These are phyloP conservation scores for Jamesozyma lodderae DNA, from an alignment of 805 yeast genomes.

Conservation along the genomic window DNA sequence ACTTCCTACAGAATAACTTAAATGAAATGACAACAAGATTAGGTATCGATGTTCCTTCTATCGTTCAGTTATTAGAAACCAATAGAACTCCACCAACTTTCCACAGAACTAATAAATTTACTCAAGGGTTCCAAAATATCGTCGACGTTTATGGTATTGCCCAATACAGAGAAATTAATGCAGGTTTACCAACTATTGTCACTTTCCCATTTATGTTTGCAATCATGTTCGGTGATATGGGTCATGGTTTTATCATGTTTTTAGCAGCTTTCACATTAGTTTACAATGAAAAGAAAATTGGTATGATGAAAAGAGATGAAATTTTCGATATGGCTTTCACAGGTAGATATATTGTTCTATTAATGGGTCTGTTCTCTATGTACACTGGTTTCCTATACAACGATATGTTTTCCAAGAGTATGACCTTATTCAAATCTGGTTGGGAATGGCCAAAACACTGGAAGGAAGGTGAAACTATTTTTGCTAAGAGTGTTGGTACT, in stretches of 20 bases:
- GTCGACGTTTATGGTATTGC: conserved; percentile 75
- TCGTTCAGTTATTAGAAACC: conserved; percentile 53
- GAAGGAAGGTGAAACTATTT: conserved; percentile 41
- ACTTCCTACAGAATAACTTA: conserved; percentile 37
- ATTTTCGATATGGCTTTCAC: conserved; percentile 69
- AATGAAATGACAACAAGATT: conserved; percentile 30
- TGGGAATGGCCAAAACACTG: conserved; percentile 56
- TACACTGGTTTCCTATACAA: conserved; percentile 68
- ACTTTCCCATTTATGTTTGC: conserved; percentile 81
- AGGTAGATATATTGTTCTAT: conserved; percentile 58
- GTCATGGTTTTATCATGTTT: conserved; percentile 60
- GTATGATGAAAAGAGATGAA: conserved; percentile 55
- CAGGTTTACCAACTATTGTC: conserved; percentile 64
- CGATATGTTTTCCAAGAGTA: conserved; percentile 60
- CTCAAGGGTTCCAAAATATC: conserved; percentile 59
- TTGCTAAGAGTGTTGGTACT: conserved; percentile 41
- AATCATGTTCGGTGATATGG: conserved; percentile 76
- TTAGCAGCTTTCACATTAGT: conserved; percentile 49
- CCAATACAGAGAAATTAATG: conserved; percentile 65
- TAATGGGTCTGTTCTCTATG: conserved; percentile 68
- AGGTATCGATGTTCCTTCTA: conserved; percentile 33
- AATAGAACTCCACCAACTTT: conserved; percentile 63
- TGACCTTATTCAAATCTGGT: conserved; percentile 59
- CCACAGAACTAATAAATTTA: conserved; percentile 62
- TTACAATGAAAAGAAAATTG: conserved; percentile 43